Base-by-base conservation (phyloP, 2,329 filamentous ascomycete species). In the Fusarium sulawesiense region DNA sequence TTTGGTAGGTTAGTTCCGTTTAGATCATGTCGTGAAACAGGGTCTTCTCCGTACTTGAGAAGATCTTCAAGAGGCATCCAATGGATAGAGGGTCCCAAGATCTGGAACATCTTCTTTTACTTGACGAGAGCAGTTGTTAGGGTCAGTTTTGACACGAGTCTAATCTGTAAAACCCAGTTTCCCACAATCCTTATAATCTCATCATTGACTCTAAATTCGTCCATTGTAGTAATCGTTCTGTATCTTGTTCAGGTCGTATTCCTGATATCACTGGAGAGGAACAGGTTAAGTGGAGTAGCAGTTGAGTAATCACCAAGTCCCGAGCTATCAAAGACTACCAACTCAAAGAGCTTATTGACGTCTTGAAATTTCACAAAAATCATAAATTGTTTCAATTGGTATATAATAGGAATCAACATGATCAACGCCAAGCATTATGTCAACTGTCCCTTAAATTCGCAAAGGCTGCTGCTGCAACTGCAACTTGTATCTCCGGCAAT, bases 11-110 rank as follows among this genome's bases (percentile, higher is more conserved):
- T 64, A 62, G 53, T 59, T 55, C 48, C 50, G 56, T 50, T 20
- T 42, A 49, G n/a, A 62, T 66, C 60, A 69, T 69, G 56, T 69
- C 25, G 27, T 68, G 51, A 68, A 68, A 69, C 68, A 69, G 51
- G 63, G 58, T 68, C 58, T 47, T 55, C 14, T 46, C 49, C 45
- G 32, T 55, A 40, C 51, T 32, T 56, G 34, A 56, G n/a, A 21
- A 34, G 25, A 29, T 27, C 47, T 47, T 27, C 30, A 66, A 68
- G 42, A 56, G 55, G 48, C 40, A 68, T 57, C 49, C 49, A 40
- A 53, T n/a, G 18, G 32, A 29, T 41, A 41, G 18, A 41, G 10
- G 32, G 18, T 27, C 18, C 23, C 23, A 23, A 51, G 13, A 41
- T 51, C 32, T 51, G 21, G 23, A 20, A 51, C 16, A 51, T 21